Evolutionary conservation across 1,284 basidiomycete genomes (phyloP), one percentile per base, ranked within the genome.

Genomic region (Boletus albobrunnescens): DNA sequence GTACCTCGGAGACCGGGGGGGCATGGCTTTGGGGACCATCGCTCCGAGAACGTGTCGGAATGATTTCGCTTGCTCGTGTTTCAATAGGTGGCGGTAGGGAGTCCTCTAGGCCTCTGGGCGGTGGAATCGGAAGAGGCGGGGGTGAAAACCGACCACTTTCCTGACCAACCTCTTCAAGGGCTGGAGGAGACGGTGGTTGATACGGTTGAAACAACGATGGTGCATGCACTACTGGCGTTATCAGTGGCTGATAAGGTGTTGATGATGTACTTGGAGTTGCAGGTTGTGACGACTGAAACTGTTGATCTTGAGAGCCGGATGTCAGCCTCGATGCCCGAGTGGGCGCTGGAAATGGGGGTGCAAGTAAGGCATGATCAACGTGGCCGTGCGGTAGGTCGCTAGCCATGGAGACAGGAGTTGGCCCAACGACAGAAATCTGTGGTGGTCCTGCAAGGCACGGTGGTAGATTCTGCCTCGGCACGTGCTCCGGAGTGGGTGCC

Each of bases 401-500:
- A 20, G 40, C n/a, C 16, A 38, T 32, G 16, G 53, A 31, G 11
- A 54, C 23, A 1, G 63, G 63, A 23, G 63, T 68, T 38, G 63
- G 60, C 22, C 58, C 61, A 8, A 67, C 60, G 17, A 64, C 52
- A 26, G 63, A 53, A n/a, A 64, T 64, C 36, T 68, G 67, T 4
- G 63, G 63, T 16, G 51, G 57, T 36, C 43, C 59, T 41, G 44
- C 23, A 42, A 52, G 46, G 10, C 56, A 44, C 8, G 39, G 42
- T 13, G 35, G 51, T 35, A 52, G 19, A 46, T 44, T 53, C 30
- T 47, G 54, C 40, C 31, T 49, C 3, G 45, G 22, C 17, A 36
- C 32, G 12, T 57, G 44, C 39, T 64, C 63, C 9, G 53, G 55
- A 35, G 61, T 56, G 14, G 54, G 47, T 19, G 50, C 36, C 63